Conservation (phyloP, 441 rosid species). For the Syzygium syzygioides region DNA sequence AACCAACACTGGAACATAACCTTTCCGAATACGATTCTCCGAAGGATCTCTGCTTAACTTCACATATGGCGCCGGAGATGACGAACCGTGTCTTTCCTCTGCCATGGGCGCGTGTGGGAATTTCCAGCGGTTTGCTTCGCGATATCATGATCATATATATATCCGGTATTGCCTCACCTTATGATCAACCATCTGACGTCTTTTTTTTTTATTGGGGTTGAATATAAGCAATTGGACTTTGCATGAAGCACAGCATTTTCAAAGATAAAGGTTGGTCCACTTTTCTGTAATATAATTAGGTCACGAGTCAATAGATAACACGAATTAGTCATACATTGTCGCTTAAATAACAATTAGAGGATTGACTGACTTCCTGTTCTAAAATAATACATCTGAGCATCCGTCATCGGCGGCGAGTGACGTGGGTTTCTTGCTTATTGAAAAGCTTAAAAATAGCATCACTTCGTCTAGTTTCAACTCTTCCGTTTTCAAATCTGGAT, state of each 20-base stretch:
- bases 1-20: constrained; percentile 18
- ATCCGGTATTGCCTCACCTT: not conserved
- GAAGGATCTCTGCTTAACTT: not conserved
- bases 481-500: not conserved
- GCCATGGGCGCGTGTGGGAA: not conserved
- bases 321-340: not conserved
- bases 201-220: not conserved
- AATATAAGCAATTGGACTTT: not conserved
- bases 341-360: not conserved
- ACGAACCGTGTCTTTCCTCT: not conserved
- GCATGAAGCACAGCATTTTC: not conserved
- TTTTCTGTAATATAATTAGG: not conserved
- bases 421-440: not conserved
- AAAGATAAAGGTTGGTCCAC: not conserved
- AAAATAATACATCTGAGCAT: no score
- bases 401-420: not conserved
- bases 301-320: not conserved
- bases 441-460: not conserved
- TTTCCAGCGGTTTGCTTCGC: not conserved
- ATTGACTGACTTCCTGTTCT: not conserved
- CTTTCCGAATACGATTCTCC: constrained; percentile 7
- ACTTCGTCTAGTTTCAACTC: not conserved
- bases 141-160: not conserved
- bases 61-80: not conserved
- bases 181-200: not conserved